Conservation (phyloP, 805 yeast species). For the Ogataea corticis region DNA sequence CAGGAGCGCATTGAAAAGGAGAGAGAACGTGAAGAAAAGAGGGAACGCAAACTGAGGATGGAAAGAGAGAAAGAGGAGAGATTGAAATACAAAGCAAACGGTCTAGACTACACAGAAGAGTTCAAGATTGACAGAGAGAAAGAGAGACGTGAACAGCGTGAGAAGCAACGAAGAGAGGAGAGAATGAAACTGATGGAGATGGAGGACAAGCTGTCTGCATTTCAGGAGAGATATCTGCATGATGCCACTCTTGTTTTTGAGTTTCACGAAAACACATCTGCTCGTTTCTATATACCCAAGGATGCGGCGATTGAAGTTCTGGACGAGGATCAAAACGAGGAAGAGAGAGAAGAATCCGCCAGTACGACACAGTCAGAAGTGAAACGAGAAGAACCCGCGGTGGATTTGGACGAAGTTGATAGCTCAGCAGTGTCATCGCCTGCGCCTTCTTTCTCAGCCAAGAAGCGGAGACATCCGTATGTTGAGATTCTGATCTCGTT, state of each 20-base stretch:
- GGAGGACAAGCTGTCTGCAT: constrained; percentile 68
- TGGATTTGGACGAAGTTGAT: constrained; percentile 10
- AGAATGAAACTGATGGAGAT: constrained; percentile 26
- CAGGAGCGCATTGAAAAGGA: constrained; percentile 22
- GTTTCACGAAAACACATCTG: constrained; percentile 74
- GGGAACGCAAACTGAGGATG: constrained; percentile 18
- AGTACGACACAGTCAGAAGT: background rate
- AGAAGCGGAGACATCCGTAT: constrained; percentile 21
- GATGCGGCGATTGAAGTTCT: constrained; percentile 69
- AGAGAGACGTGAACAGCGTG: constrained; percentile 19
- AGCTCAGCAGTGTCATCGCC: constrained; percentile 14
- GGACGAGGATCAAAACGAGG: constrained; percentile 30
- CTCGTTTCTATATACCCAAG: constrained; percentile 74
- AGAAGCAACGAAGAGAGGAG: constrained; percentile 22
- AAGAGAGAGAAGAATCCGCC: background rate
- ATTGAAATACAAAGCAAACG: constrained; percentile 15
- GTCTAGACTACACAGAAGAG: constrained; percentile 18
- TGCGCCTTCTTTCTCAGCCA: constrained; percentile 11
- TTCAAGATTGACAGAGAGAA: constrained; percentile 18
- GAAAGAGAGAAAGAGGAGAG: constrained; percentile 20
- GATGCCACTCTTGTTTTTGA: constrained; percentile 82
- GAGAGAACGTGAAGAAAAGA: constrained; percentile 21
- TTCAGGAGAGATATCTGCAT: constrained; percentile 68
- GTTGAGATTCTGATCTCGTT: constrained; percentile 50
- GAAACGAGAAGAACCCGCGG: constrained; percentile 3